phyloP scores from a whole-genome alignment of 441 rosid species.

The Brassica hybrid region DNA sequence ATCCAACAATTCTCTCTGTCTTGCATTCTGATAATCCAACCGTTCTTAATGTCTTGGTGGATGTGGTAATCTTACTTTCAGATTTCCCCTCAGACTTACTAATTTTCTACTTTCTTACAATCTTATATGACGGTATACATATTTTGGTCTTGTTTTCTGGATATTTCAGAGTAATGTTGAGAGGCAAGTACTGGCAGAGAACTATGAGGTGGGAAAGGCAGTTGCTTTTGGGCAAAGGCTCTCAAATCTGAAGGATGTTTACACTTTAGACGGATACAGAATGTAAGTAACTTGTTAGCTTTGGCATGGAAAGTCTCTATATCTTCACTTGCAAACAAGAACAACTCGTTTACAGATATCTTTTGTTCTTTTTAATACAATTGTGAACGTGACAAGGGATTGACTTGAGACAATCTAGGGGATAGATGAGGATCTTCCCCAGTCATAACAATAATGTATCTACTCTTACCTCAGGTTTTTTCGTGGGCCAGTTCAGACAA shows the following conservation, averaged over 20 bases:
- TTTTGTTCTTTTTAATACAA: not conserved
- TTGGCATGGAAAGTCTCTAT: conserved; percentile 20
- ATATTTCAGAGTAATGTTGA: conserved; percentile 72
- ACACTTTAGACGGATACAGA: conserved; percentile 83
- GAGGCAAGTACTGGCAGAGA: conserved; percentile 94
- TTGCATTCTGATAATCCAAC: conserved; percentile 75
- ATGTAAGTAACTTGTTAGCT: conserved; percentile 60
- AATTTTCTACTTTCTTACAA: conserved; percentile 16
- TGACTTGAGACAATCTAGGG: conserved; percentile 8
- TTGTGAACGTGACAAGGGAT: conserved; percentile 5
- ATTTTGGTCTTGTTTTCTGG: conserved; percentile 31
- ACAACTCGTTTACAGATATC: too few species aligned
- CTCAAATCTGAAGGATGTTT: conserved; percentile 83
- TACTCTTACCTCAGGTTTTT: conserved; percentile 68
- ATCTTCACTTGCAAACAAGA: too few species aligned
- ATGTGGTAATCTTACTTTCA: conserved; percentile 64
- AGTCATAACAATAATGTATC: conserved; percentile 14
- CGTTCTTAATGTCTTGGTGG: conserved; percentile 91
- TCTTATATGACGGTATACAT: conserved; percentile 20
- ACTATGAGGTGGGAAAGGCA: conserved; percentile 79
- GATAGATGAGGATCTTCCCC: not conserved
- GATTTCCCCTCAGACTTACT: conserved; percentile 13
- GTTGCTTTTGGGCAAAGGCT: conserved; percentile 91
- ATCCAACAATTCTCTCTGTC: conserved; percentile 85
- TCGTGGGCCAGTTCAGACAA: conserved; percentile 88